Evolutionary conservation across 768 basidiomycete species (phyloP).

Genomic region (Ephemerocybe angulata): DNA sequence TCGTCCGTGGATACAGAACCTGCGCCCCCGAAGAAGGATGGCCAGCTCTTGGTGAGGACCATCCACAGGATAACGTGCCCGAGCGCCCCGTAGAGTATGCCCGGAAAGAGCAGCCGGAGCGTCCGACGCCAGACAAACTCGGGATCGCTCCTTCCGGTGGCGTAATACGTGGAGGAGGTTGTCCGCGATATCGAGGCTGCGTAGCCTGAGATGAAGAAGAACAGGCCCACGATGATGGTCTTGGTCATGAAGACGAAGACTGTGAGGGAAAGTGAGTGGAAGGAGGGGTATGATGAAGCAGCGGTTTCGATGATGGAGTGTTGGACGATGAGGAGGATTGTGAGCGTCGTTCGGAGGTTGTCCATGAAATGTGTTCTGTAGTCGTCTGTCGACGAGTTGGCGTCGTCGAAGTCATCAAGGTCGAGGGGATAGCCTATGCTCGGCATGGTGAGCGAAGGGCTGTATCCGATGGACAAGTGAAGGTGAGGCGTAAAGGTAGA

Average conservation of each 20-base stretch:
- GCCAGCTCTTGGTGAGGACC: conserved; percentile 3
- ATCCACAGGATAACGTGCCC: conserved; percentile 1
- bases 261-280: conserved; percentile 7
- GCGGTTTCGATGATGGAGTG: conserved; percentile 18
- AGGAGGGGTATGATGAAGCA: neutral
- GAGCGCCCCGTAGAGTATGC: neutral
- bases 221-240: conserved; percentile 19
- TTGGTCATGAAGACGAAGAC: conserved; percentile 14
- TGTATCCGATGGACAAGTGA: too few relatives aligned
- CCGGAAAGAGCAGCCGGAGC: neutral
- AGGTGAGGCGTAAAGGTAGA: too few relatives aligned
- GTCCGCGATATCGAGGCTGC: conserved; percentile 16
- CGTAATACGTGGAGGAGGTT: neutral
- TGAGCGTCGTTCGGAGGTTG: conserved; percentile 23
- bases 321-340: conserved; percentile 19
- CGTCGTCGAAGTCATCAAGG: neutral
- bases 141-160: neutral
- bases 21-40: neutral
- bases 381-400: neutral
- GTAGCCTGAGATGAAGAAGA: conserved; percentile 26
- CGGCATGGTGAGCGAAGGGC: too few relatives aligned
- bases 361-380: conserved; percentile 20
- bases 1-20: neutral
- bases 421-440: conserved; percentile 3
- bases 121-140: neutral